A percentile compares a stretch with the other conserved stretches of the same genome.
Evolutionary conservation across 2,329 filamentous ascomycete species (phyloP).

Genomic region (Leptographium procerum): DNA sequence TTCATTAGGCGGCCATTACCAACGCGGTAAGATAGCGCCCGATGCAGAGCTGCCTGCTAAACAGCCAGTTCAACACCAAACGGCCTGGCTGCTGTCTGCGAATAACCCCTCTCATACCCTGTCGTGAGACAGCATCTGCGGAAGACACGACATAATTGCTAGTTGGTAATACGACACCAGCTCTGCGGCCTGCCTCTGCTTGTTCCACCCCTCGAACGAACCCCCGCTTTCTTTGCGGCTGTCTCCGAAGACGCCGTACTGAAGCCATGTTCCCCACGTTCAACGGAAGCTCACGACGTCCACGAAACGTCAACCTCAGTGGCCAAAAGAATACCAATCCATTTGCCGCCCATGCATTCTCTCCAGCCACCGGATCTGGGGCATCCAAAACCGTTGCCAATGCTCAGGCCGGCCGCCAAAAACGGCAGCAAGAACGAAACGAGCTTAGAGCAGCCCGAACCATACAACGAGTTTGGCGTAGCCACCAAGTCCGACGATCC

Average conservation of each 20-base stretch:
- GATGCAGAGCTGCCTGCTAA: not conserved
- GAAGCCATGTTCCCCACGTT: slow-evolving; percentile 77
- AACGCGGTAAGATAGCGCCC: slow-evolving; percentile 1
- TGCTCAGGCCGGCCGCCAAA: slow-evolving; percentile 74
- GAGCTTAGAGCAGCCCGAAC: slow-evolving; percentile 59
- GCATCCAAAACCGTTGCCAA: slow-evolving; percentile 70
- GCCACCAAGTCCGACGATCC: slow-evolving; percentile 50
- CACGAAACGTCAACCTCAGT: slow-evolving; percentile 87
- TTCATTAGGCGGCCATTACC: not conserved
- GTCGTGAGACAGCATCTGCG: not conserved
- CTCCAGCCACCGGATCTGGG: slow-evolving; percentile 44
- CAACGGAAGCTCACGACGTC: slow-evolving; percentile 73
- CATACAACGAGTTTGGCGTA: slow-evolving; percentile 77
- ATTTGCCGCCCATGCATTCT: slow-evolving; percentile 55
- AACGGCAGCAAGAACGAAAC: slow-evolving; percentile 70
- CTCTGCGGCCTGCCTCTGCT: not conserved
- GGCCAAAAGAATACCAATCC: slow-evolving; percentile 67
- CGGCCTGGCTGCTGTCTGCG: not conserved
- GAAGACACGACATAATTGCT: not conserved
- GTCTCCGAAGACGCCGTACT: not conserved
- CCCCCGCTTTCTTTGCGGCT: not conserved
- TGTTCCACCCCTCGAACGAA: not conserved
- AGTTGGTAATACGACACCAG: not conserved
- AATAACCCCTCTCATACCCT: not conserved
- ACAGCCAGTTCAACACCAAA: not conserved